Percentiles rank a stretch among this genome's conserved stretches.
Conservation (phyloP, 2,329 filamentous ascomycete genomes). For the Bipolaris cookei region DNA sequence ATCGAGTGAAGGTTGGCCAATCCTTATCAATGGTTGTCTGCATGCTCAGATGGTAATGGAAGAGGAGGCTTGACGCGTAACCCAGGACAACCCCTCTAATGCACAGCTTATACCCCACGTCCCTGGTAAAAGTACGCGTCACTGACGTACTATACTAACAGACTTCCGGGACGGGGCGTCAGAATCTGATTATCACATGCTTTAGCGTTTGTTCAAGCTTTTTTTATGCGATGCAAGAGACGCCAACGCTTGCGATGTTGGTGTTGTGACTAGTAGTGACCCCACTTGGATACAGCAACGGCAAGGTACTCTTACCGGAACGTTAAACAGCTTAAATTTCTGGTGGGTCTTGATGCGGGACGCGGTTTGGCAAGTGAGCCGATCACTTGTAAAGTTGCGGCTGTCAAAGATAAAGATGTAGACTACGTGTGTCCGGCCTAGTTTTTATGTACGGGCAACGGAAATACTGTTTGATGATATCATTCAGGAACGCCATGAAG, state of each 20-base stretch:
- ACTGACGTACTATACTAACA: neutral
- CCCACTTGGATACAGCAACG: neutral
- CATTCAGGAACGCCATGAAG: neutral
- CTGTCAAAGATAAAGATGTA: neutral
- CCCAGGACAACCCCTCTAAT: neutral
- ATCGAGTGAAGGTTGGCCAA: neutral
- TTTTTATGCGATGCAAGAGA: neutral
- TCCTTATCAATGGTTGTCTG: neutral
- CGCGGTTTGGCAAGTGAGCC: neutral
- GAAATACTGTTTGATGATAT: neutral
- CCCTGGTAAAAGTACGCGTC: neutral
- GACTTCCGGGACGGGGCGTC: neutral
- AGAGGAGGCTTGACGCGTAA: neutral
- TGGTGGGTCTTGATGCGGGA: neutral
- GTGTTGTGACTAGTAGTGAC: neutral
- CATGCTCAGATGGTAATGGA: neutral
- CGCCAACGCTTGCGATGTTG: neutral
- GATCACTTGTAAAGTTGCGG: neutral
- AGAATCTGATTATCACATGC: neutral
- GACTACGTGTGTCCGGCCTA: neutral
- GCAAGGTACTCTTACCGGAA: neutral
- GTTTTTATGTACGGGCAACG: neutral
- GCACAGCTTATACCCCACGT: neutral
- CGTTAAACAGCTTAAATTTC: neutral
- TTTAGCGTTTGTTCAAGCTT: neutral